Evolutionary conservation across 345 rosid genomes (phyloP).

Genomic region (Eucalyptus fibrosa): DNA sequence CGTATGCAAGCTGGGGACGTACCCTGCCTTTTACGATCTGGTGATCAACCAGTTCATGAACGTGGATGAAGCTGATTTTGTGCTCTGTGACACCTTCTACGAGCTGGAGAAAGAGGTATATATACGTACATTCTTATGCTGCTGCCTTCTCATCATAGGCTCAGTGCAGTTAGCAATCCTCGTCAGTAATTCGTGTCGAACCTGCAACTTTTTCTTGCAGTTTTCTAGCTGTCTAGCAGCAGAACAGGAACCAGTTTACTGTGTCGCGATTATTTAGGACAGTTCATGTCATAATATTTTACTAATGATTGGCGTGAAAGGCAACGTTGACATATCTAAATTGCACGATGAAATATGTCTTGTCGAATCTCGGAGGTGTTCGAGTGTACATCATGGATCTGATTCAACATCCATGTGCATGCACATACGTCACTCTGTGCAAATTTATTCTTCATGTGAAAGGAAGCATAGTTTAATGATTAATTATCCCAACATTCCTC

Average conservation of each 20-base stretch:
- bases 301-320: not conserved
- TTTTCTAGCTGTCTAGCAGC: not conserved
- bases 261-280: not conserved
- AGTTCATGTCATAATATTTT: not conserved
- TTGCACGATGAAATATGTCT: not conserved
- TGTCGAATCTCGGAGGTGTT: not conserved
- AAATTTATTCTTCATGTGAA: too few relatives aligned
- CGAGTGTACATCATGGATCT: not conserved
- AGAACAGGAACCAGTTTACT: not conserved
- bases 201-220: not conserved
- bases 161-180: not conserved
- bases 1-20: not conserved
- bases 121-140: not conserved
- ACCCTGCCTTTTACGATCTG: not conserved
- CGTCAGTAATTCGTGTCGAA: not conserved
- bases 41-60: conserved; percentile 9
- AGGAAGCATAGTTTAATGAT: too few relatives aligned
- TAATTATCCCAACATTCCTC: too few relatives aligned
- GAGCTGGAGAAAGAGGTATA: conserved; percentile 16
- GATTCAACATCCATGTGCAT: not conserved
- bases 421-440: not conserved
- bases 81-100: conserved; percentile 10
- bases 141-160: not conserved
- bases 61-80: conserved; percentile 11
- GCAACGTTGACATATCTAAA: not conserved